Evolutionary conservation across 108 stramenopile species (phyloP).

Genomic region (Skeletonema menzelii): DNA sequence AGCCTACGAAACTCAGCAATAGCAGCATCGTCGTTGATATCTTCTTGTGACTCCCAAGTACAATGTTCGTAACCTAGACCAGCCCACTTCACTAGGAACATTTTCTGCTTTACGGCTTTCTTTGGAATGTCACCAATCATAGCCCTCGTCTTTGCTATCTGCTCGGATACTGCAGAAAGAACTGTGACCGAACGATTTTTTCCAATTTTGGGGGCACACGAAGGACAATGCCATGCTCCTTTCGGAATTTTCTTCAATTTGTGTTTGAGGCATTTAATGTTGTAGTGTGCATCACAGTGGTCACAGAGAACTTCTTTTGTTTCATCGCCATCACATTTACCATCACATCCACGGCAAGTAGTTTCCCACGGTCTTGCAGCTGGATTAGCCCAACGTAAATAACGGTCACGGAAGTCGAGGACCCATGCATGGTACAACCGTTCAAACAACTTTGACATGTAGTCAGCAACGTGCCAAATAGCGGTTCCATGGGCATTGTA

Average conservation of each 20-base stretch:
- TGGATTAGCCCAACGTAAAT: constrained; percentile 84
- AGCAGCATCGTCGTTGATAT: constrained; percentile 76
- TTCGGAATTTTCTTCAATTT: constrained; percentile 75
- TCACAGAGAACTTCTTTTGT: constrained; percentile 81
- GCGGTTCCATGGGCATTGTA: constrained; percentile 88
- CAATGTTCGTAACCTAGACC: constrained; percentile 94
- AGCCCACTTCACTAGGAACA: constrained; percentile 97
- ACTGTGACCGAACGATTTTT: constrained; percentile 60
- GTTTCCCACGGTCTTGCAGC: constrained; percentile 87
- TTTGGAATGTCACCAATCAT: constrained; percentile 83
- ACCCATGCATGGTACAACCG: constrained; percentile 92
- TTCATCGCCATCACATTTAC: constrained; percentile 68
- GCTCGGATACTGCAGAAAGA: constrained; percentile 78
- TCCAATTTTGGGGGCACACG: constrained; percentile 77
- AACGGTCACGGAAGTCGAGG: constrained; percentile 79
- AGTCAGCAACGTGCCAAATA: constrained; percentile 93
- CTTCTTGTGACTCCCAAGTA: constrained; percentile 95
- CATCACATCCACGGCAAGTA: constrained; percentile 74
- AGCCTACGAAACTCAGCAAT: constrained; percentile 77
- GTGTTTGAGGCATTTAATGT: constrained; percentile 68
- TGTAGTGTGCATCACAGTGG: constrained; percentile 89
- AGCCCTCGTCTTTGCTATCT: constrained; percentile 76
- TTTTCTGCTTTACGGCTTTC: constrained; percentile 70
- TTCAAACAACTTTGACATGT: constrained; percentile 92
- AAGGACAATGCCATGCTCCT: constrained; percentile 86